Conservation (phyloP, 1,284 basidiomycete species). For the Fistulinella cinereoalba region DNA sequence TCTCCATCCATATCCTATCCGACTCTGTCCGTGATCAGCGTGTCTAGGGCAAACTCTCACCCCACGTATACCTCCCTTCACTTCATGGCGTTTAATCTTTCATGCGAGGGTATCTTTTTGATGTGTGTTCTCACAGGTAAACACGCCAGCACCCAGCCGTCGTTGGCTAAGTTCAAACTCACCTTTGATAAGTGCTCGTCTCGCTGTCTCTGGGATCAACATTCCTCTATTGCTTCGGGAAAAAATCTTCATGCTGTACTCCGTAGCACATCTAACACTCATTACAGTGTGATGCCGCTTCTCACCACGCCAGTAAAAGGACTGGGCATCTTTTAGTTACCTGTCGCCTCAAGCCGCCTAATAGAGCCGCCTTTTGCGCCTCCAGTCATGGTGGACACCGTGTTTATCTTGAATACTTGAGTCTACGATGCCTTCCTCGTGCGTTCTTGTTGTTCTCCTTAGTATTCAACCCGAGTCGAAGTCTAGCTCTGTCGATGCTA, state of each 20-base stretch:
- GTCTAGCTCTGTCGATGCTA: conserved; percentile 27
- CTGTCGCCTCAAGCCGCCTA: no score
- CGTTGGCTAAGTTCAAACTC: not conserved
- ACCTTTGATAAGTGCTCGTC: conserved; percentile 15
- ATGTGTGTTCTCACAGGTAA: conserved; percentile 20
- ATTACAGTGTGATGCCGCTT: conserved; percentile 20
- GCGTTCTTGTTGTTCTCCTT: not conserved
- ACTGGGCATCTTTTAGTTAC: conserved; percentile 14
- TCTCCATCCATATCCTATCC: no score
- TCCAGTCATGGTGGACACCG: conserved; percentile 6
- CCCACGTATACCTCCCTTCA: conserved; percentile 8
- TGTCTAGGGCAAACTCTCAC: conserved; percentile 13
- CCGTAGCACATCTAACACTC: conserved; percentile 16
- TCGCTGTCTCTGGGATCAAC: conserved; percentile 15
- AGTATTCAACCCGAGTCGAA: not conserved
- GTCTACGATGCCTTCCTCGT: conserved; percentile 25
- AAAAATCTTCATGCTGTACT: conserved; percentile 16
- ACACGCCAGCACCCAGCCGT: not conserved
- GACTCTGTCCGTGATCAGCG: no score
- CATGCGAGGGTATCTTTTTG: conserved; percentile 19
- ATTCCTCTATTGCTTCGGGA: conserved; percentile 15
- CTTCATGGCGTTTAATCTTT: conserved; percentile 15
- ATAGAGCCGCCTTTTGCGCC: no score
- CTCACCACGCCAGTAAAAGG: conserved; percentile 14
- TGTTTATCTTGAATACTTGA: conserved; percentile 26